Evolutionary conservation across 208 protist genomes (phyloP), one percentile per base, ranked within the genome.

Genomic region (Kentomonas sorsogonicus): DNA sequence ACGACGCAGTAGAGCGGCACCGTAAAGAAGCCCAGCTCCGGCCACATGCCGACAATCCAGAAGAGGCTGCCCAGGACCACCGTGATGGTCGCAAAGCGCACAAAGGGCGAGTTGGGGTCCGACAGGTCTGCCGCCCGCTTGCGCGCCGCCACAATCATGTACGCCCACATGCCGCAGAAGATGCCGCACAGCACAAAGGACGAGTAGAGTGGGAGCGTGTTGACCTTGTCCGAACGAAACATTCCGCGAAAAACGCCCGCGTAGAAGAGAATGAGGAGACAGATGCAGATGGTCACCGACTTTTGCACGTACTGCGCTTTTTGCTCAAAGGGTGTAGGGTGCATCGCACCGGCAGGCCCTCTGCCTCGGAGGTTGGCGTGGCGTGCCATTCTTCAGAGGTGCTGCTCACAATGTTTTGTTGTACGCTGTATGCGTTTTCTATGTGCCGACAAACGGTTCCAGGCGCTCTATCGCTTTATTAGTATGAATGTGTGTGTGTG

Each of bases 1-100:
- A 63, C 45, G 18, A 65, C 46, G 33, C 74, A 23, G 51, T 62
- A 75, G 18, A 88, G 45, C 7, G 78, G 77, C 11, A 91, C 33
- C 23, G 77, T 81, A 65, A 65, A 80, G 23, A 87, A 60, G 52
- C 77, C 64, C 36, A 70, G 79, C 38, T 72, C 79, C 29, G 79
- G 77, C 72, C 86, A 95, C 44, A 95, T 69, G 40, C 72, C 89
- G 9, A 88, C 66, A 11, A 75, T 72, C 79, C 76, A 91, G 43
- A 85, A 25, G 10, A 86, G 2, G 23, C 70, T 63, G 22, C 61
- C 79, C 1, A 72, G 25, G 3, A 66, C 25, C 13, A 66, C 60
- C 20, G 57, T 68, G 48, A 25, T 51, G 1, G 79, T 83, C 15
- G 79, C 69, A 31, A 45, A 46, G 20, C 79, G 53, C 1, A 95